Evolutionary conservation across 2,329 filamentous ascomycete genomes (phyloP), one percentile per base, ranked within the genome.

Genomic region (Venturia oleaginea): DNA sequence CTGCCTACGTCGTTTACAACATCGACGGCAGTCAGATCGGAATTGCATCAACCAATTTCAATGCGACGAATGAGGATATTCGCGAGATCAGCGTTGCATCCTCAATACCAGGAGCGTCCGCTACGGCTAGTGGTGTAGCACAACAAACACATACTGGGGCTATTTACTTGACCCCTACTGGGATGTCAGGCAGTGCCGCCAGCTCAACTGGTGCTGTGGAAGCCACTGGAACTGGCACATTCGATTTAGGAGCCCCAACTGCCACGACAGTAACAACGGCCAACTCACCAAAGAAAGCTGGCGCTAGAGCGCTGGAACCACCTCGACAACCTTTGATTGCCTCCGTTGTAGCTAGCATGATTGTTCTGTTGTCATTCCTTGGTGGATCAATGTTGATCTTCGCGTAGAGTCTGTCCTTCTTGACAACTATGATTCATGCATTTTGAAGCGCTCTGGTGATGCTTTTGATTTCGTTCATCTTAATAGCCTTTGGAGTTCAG

Each of bases 1-100:
- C 80, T 64, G 84, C 84, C 3, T 87, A 86, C 70, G 83, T 86
- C 55, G 84, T 86, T 2, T 86, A 86, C 72, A 83, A 86, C 66
- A 76, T 87, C n/a, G 73, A 73, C 30, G 83, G 82, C 72, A 85
- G 86, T 71, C 77, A 84, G 70, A 84, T 86, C 68, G 83, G 81
- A 2, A 73, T 87, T 27, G 84, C 84, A 4, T 82, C 84, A 69
- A 86, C 84, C 3, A 81, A 81, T 66, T 86, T 86, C 77, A 84
- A 86, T 70, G 76, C 80, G 6, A 82, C 81, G 0, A 68, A 69
- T 4, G 70, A 72, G n/a, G 76, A 81, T 66, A 73, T 86, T 57
- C 66, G 80, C 64, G 83, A 86, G 68, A 86, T 86, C 64, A 76
- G 77, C 8, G 76, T 76, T 19, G 80, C 80, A 3, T 68, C 74